Conservation (phyloP, 176 grass and related monocot species). For the Guadua angustifolia region DNA sequence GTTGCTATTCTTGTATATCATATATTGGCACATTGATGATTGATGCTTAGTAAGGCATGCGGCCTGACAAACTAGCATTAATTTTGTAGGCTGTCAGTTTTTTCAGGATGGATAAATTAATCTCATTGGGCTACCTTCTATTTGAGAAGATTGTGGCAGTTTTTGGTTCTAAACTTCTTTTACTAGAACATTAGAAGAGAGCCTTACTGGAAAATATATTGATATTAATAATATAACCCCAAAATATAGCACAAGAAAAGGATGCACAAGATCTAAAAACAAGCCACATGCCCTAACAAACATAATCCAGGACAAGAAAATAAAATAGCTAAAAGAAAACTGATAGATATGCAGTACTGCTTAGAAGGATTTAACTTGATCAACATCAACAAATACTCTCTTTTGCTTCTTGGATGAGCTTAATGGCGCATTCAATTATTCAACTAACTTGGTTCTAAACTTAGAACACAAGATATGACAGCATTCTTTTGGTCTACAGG, state of each 20-base stretch:
- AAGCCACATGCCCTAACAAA: neutral
- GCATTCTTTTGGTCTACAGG: conserved; percentile 47
- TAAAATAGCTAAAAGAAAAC: neutral
- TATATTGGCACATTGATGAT: neutral
- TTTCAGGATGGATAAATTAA: neutral
- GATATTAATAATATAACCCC: neutral
- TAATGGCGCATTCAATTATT: neutral
- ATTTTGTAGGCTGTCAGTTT: neutral
- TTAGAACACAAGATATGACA: conserved; percentile 20
- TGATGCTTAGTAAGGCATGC: neutral
- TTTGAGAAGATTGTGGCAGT: neutral
- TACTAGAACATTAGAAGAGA: neutral
- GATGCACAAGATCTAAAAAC: neutral
- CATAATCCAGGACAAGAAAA: neutral
- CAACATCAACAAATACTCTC: conserved; percentile 5
- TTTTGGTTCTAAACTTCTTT: neutral
- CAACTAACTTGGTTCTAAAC: neutral
- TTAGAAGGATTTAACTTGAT: neutral
- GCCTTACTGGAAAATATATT: neutral
- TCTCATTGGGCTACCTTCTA: neutral
- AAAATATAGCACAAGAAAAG: neutral
- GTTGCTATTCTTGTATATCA: conserved; percentile 4
- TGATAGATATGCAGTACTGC: neutral
- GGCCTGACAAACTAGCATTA: neutral
- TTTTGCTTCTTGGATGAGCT: neutral